A percentile compares a stretch with the other conserved stretches of the same genome.
phyloP scores from a whole-genome alignment of 352 stramenopile genomes.

The Phytophthora colocasiae region DNA sequence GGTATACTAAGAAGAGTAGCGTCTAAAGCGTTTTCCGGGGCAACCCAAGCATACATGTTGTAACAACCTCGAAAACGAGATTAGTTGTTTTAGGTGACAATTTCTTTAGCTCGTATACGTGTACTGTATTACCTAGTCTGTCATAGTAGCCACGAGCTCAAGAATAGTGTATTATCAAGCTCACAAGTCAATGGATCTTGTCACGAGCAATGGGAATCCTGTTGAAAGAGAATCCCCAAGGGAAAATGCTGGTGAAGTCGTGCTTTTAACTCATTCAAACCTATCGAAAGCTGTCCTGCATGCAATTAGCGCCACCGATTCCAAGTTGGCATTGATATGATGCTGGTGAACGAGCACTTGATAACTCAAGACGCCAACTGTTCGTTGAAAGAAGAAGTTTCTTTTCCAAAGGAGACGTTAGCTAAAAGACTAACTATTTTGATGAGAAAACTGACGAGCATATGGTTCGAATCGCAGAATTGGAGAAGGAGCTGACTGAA shows the following conservation, averaged over 20 bases:
- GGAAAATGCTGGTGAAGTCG: slow-evolving; percentile 8
- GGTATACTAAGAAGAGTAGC: no score
- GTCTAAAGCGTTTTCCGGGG: no score
- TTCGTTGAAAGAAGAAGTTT: slow-evolving; percentile 51
- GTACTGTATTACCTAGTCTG: no score
- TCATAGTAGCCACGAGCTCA: neutral
- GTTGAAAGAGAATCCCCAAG: neutral
- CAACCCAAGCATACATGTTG: no score
- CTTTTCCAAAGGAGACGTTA: slow-evolving; percentile 53
- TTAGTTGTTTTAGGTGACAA: no score
- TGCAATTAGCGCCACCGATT: slow-evolving; percentile 52
- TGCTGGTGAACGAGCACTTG: slow-evolving; percentile 68
- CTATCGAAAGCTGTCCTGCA: slow-evolving; percentile 52
- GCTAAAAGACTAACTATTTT: slow-evolving; percentile 66
- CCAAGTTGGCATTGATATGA: slow-evolving; percentile 69
- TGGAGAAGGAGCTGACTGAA: slow-evolving; percentile 52
- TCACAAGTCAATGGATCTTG: slow-evolving; percentile 9
- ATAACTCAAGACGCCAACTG: slow-evolving; percentile 42
- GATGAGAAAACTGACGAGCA: slow-evolving; percentile 86
- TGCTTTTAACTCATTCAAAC: slow-evolving; percentile 38
- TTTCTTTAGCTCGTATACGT: no score
- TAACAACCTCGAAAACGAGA: no score
- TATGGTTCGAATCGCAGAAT: slow-evolving; percentile 59
- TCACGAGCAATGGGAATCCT: neutral
- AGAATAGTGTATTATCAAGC: neutral